Base-by-base conservation (phyloP, 108 stramenopile genomes). In the Nitzschia inconspicua region DNA sequence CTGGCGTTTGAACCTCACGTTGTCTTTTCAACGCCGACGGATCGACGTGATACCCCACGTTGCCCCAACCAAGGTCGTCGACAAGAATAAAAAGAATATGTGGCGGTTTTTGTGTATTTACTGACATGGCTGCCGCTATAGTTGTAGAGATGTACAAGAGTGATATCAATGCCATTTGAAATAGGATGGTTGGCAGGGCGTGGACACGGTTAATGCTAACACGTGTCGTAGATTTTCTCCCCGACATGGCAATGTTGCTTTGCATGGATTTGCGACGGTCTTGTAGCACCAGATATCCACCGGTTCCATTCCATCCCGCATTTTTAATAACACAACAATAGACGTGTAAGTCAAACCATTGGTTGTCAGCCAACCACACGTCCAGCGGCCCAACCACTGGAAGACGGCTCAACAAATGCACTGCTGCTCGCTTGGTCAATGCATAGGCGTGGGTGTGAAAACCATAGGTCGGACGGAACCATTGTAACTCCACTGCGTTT, bases 311-410 rank as follows among this genome's bases (percentile, higher is more conserved):
- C 64, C 65, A 72, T n/a, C 71, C 71, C 53, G 66, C 71, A 29
- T 66, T 67, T 6, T 31, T 64, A 11, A 77, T 40, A 13, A 68
- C 60, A 3, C 65, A 28, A 36, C 70, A 61, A 54, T 60, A 72
- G 11, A 75, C 74, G 9, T 57, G 28, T 23, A 73, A 27, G 24
- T 60, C 73, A 43, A 79, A 79, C 78, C 78, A 79, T 8, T 61
- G 22, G 43, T 79, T 75, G 29, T 79, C 78, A 4, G 78, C 78
- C 41, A 79, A 56, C 78, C 78, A 79, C 5, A 79, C 78, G 44
- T 79, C 78, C 19, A 79, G 26, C 24, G 78, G 78, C 3, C 73
- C 78, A 0, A 27, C 43, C 8, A 75, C 65, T 3, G 78, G 78
- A 5, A 79, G 41, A 22, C 68, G 22, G 4, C 44, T 1, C 19